A percentile compares a stretch with the other conserved stretches of the same genome.
These are phyloP conservation scores for Chlamydomonas sphaeroides DNA, from an alignment of 139 green algal genomes.

Conservation along the genomic window DNA sequence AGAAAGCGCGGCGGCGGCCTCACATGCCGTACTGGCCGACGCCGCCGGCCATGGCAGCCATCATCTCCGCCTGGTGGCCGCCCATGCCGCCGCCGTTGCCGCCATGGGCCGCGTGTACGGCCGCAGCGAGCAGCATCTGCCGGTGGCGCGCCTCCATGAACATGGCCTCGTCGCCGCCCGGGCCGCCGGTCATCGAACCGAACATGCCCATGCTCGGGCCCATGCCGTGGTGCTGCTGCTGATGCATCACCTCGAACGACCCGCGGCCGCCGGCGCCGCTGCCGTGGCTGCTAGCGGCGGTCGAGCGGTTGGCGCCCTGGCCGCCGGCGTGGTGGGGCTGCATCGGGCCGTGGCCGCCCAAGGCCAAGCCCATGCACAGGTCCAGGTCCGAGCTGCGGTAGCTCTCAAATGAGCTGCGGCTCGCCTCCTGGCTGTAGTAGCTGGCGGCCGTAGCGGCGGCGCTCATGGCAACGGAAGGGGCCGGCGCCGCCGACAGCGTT, in stretches of 20 bases:
- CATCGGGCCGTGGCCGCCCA: neutral
- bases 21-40: too few relatives aligned
- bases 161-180: neutral
- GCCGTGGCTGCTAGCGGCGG: neutral
- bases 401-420: conserved; percentile 40
- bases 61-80: too few relatives aligned
- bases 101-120: neutral
- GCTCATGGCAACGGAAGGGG: neutral
- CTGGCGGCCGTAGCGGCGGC: neutral
- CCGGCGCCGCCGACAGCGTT: neutral
- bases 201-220: too few relatives aligned
- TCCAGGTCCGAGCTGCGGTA: conserved; percentile 32
- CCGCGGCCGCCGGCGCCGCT: conserved; percentile 3
- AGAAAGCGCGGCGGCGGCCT: too few relatives aligned
- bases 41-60: neutral
- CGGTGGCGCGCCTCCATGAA: conserved; percentile 3
- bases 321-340: neutral
- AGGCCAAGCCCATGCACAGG: neutral
- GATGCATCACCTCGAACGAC: conserved; percentile 6
- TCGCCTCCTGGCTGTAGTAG: conserved; percentile 41
- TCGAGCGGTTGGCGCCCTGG: neutral
- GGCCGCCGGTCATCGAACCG: too few relatives aligned
- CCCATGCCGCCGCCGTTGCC: neutral
- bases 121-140: neutral
- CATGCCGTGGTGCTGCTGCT: neutral